Evolutionary conservation across 495 filamentous ascomycete species (phyloP), one percentile per base, ranked within the genome.

Genomic region (Hypoxylon fragiforme): DNA sequence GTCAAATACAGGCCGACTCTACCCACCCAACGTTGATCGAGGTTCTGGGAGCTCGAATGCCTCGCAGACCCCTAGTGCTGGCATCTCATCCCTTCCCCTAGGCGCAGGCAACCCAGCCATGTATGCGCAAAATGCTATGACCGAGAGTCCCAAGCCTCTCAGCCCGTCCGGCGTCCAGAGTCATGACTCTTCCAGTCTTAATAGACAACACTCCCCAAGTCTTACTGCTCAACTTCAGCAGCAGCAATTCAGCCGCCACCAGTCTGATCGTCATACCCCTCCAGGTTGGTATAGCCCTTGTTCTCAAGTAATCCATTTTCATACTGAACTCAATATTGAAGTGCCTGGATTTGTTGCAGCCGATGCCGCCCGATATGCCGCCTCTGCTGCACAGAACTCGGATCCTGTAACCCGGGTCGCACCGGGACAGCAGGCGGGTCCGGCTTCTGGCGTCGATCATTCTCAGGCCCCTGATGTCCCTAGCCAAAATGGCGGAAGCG

Each of bases 81-180:
- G 74, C 57, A 70, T 76, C 44, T 74, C 74, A 1, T 78, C 77
- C 19, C 60, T 77, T 53, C 71, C 74, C 12, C 51, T 78, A 13
- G 76, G 72, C 68, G 58, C 77, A 68, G 65, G 72, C 60, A 68
- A 76, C 36, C 62, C 80, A 3, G 82, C 87, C 5, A 78, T 89
- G 45, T 92, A 87, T 67, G 77, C 85, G 12, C 84, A 89, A 50
- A 76, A 73, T 44, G 77, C 79, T 48, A 88, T 95, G 79, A 91
- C 86, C 3, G 91, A 96, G 65, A 92, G 87, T 57, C 90, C 91
- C 0, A 92, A 89, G 64, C 89, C 91, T 3, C 74, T 96, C 24
- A 95, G 90, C 26, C 91, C 91, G 3, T 83, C 81, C 58, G 82
- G 81, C 14, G 70, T 79, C 34, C 81, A 84, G 39, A 75, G 81